phyloP scores from a whole-genome alignment of 306 rosid species.

The Myrica gale region DNA sequence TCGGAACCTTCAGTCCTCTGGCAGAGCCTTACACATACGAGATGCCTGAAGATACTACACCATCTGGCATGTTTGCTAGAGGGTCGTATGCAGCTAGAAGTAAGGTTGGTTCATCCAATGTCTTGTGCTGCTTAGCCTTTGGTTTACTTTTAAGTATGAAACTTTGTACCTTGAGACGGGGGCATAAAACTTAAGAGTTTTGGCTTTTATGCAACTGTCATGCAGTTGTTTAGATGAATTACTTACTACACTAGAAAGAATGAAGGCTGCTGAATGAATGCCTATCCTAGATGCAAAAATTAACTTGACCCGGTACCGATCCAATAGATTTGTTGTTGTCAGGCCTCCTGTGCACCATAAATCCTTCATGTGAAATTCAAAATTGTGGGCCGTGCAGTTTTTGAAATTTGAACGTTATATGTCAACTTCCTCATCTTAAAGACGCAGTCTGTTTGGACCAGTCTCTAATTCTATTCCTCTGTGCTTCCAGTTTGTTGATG shows the following conservation, averaged over 20 bases:
- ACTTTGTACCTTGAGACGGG: not conserved
- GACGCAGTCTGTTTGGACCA: not conserved
- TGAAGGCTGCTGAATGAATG: slow-evolving; percentile 28
- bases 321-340: slow-evolving; percentile 31
- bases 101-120: slow-evolving; percentile 50
- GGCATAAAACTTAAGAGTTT: not conserved
- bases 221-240: not conserved
- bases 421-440: not conserved
- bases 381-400: slow-evolving; percentile 27
- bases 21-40: slow-evolving; percentile 70
- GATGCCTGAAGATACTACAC: slow-evolving; percentile 90
- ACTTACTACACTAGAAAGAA: not conserved
- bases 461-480: not conserved
- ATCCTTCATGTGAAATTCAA: slow-evolving; percentile 35
- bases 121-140: not conserved
- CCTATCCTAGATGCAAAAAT: slow-evolving; percentile 31
- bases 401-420: not conserved
- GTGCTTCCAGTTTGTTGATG: slow-evolving; percentile 66
- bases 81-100: slow-evolving; percentile 82
- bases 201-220: not conserved
- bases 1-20: slow-evolving; percentile 94
- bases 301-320: slow-evolving; percentile 23
- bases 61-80: slow-evolving; percentile 91
- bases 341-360: slow-evolving; percentile 31
- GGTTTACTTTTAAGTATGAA: not conserved